Base-by-base conservation (phyloP, 176 grass and related monocot species). In the Hyparrhenia diplandra region DNA sequence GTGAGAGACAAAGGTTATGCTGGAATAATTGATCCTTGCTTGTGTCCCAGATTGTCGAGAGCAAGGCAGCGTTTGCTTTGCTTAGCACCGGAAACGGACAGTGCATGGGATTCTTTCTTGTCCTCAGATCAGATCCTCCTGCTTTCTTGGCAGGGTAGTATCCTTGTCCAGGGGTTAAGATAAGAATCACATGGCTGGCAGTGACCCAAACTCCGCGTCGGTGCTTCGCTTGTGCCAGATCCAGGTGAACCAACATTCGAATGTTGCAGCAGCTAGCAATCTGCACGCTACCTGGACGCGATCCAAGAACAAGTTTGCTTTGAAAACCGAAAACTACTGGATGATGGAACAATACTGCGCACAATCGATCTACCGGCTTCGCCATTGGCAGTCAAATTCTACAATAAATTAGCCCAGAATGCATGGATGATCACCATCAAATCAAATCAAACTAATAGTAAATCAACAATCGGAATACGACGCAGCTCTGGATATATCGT, bases 101-200 rank as follows among this genome's bases (percentile, higher is more conserved):
- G 10, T 20, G 35, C 36, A 3, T 39, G 9, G n/a, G 5, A 12
- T 67, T 3, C 65, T n/a, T n/a, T n/a, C n/a, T n/a, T 40, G 35
- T 11, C 35, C 18, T 21, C 16, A 36, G 14, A 77, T 64, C 59
- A 36, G 24, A 77, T 46, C 59, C 75, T 46, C 75, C 40, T 32
- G 20, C 39, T 54, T 64, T 78, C 27, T 65, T n/a, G n/a, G 60
- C 76, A 47, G 25, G 30, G n/a, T n/a, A n/a, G 46, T 8, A 17
- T 24, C 28, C 60, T 79, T 52, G 77, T n/a, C n/a, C 77, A 25
- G 62, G 14, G 42, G 23, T 25, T 2, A 79, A 66, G 76, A 51
- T 67, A 79, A 66, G 76, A 79, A 79, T 79, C 76, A 67, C 20
- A 18, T 7, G 77, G 30, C 77, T 79, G 77, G 77, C 62, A 32